Percentiles rank a stretch among this genome's conserved stretches.
Evolutionary conservation across 2,329 filamentous ascomycete genomes (phyloP).

Genomic region (Arthrobotrys iridis): DNA sequence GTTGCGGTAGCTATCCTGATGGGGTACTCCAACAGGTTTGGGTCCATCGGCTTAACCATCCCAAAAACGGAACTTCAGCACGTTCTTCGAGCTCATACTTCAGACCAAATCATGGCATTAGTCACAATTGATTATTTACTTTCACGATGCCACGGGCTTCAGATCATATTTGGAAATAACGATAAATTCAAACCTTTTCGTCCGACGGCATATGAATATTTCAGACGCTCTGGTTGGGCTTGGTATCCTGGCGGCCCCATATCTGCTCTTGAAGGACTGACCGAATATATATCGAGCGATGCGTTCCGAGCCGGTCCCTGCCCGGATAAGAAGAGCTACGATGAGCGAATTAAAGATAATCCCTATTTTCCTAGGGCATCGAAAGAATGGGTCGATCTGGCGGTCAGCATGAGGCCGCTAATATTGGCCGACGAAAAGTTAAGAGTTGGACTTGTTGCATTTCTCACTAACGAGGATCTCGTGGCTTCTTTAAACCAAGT

Average conservation of each 20-base stretch:
- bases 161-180: neutral
- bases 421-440: too few relatives aligned
- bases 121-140: neutral
- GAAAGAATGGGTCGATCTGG: slow-evolving; percentile 4
- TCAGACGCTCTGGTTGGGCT: neutral
- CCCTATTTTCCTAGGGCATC: slow-evolving; percentile 20
- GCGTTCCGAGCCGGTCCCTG: neutral
- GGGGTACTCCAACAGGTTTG: too few relatives aligned
- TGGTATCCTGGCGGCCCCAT: neutral
- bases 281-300: neutral
- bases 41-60: too few relatives aligned
- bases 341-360: neutral
- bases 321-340: neutral
- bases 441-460: neutral
- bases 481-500: neutral
- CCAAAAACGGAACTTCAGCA: too few relatives aligned
- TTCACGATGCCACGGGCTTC: neutral
- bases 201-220: neutral
- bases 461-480: slow-evolving; percentile 1
- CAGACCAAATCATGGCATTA: too few relatives aligned
- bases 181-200: neutral
- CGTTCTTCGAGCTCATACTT: too few relatives aligned
- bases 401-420: too few relatives aligned
- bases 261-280: neutral
- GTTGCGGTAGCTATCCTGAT: too few relatives aligned